Conservation (phyloP, 2,329 filamentous ascomycete genomes). For the Microcyclospora pomicola region DNA sequence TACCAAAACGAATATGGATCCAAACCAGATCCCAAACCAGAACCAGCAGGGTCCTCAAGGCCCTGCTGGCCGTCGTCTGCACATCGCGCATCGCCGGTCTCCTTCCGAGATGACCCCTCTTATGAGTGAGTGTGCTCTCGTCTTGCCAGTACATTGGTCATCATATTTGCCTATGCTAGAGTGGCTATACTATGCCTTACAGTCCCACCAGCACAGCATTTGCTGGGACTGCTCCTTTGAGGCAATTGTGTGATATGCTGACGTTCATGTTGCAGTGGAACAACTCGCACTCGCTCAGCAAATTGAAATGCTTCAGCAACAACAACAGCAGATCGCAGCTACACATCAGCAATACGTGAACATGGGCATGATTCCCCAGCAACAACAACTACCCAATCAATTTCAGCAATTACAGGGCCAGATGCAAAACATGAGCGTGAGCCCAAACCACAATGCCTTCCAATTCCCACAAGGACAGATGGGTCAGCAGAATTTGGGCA, state of each 20-base stretch:
- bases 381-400: conserved; percentile 61
- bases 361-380: conserved; percentile 84
- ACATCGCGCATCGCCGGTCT: conserved; percentile 93
- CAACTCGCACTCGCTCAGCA: conserved; percentile 96
- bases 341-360: conserved; percentile 96
- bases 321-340: conserved; percentile 93
- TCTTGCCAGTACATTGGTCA: not conserved
- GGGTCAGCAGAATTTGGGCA: conserved; percentile 45
- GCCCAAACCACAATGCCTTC: conserved; percentile 48
- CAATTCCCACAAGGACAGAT: conserved; percentile 68
- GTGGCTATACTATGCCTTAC: too few species aligned
- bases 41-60: conserved; percentile 47
- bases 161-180: conserved; percentile 3
- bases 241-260: conserved; percentile 15
- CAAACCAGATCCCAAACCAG: conserved; percentile 9
- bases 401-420: conserved; percentile 69
- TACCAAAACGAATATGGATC: conserved; percentile 1
- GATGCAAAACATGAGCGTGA: conserved; percentile 63
- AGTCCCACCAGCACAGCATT: too few species aligned
- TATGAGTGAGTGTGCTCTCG: conserved; percentile 63
- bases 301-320: conserved; percentile 91
- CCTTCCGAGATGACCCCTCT: conserved; percentile 93
- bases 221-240: too few species aligned
- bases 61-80: conserved; percentile 74
- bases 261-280: conserved; percentile 54